These are phyloP conservation scores for Metarhizium brunneum DNA, from an alignment of 2,329 filamentous ascomycete species.

Conservation along the genomic window DNA sequence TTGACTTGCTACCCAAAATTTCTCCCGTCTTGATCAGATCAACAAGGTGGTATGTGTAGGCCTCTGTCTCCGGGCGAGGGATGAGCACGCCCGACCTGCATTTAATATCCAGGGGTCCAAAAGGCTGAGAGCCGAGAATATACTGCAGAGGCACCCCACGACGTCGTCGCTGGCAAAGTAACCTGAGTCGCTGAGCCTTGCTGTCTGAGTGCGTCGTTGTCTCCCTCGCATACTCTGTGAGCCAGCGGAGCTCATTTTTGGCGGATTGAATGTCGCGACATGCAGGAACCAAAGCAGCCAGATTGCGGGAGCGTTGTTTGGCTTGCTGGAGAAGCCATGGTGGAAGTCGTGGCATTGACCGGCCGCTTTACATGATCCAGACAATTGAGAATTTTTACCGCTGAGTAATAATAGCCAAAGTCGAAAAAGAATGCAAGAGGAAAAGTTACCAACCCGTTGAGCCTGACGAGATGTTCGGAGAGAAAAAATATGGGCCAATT, in stretches of 20 bases:
- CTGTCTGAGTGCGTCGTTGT: constrained; percentile 9
- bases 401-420: background rate
- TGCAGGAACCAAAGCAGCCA: constrained; percentile 51
- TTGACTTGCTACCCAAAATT: constrained; percentile 6
- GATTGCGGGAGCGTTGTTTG: constrained; percentile 40
- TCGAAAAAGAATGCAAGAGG: background rate
- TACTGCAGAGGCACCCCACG: constrained; percentile 78
- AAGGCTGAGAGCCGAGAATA: constrained; percentile 78
- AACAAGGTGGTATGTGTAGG: constrained; percentile 51
- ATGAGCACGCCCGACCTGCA: constrained; percentile 77
- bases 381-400: background rate
- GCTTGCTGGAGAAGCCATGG: constrained; percentile 48
- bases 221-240: constrained; percentile 47
- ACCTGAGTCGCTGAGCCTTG: constrained; percentile 17
- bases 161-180: constrained; percentile 40
- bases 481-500: background rate
- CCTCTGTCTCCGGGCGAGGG: constrained; percentile 69
- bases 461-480: background rate
- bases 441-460: background rate
- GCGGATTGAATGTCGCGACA: constrained; percentile 57
- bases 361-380: constrained; percentile 1
- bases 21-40: constrained; percentile 26
- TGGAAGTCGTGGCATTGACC: constrained; percentile 53
- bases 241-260: constrained; percentile 63
- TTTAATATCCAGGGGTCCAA: constrained; percentile 70